Percentiles rank a stretch among this genome's conserved stretches.
These are phyloP conservation scores for Gloeostereum incarnatum DNA, from an alignment of 768 basidiomycete genomes.

Conservation along the genomic window DNA sequence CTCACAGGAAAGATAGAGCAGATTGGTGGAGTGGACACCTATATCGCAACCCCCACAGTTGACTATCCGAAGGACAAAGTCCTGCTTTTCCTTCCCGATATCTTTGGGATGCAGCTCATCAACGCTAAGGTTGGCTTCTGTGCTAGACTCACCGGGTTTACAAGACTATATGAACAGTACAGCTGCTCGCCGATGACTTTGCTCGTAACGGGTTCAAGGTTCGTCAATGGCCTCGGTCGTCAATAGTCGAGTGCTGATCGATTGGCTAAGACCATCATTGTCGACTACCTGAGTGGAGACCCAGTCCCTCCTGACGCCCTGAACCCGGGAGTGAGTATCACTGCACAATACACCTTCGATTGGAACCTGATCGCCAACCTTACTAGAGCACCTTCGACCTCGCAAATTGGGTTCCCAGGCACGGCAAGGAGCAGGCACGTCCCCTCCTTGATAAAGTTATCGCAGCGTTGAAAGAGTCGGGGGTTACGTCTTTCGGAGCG, in stretches of 20 bases:
- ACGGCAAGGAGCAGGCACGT: slow-evolving; percentile 28
- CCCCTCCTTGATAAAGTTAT: slow-evolving; percentile 49
- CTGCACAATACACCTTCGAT: not conserved
- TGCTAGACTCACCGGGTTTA: not conserved
- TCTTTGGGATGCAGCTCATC: slow-evolving; percentile 23
- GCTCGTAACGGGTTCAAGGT: slow-evolving; percentile 9
- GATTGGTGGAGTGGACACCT: slow-evolving; percentile 28
- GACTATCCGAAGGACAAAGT: slow-evolving; percentile 29
- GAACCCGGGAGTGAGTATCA: not conserved
- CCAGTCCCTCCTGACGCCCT: slow-evolving; percentile 6
- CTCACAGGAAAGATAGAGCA: slow-evolving; percentile 25
- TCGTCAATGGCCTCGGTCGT: not conserved
- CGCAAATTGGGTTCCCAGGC: slow-evolving; percentile 30
- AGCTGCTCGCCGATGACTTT: slow-evolving; percentile 10
- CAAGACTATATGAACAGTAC: not conserved
- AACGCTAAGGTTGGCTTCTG: slow-evolving; percentile 15
- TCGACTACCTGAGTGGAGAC: slow-evolving; percentile 8
- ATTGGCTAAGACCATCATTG: slow-evolving; percentile 8
- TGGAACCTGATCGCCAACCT: not conserved
- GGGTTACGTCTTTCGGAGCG: slow-evolving; percentile 48
- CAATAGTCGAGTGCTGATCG: too few relatives aligned
- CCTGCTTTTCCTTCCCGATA: slow-evolving; percentile 28
- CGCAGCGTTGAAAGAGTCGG: slow-evolving; percentile 43
- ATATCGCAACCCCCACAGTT: slow-evolving; percentile 27
- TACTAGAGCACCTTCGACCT: slow-evolving; percentile 2